Evolutionary conservation across 2,329 filamentous ascomycete genomes (phyloP).

Genomic region (Onygena corvina): DNA sequence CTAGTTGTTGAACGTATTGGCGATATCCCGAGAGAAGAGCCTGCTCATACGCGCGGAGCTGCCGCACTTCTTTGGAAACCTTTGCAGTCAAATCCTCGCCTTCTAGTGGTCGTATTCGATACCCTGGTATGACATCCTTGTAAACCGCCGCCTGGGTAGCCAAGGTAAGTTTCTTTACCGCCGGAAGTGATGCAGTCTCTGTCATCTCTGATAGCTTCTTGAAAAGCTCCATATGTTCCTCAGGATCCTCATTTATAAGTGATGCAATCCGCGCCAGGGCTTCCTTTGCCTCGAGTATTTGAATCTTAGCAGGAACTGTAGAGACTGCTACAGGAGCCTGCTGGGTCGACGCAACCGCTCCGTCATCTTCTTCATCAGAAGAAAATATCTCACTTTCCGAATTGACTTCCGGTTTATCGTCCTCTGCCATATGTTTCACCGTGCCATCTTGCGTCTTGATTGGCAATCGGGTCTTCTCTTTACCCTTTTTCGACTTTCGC

Average conservation of each 20-base stretch:
- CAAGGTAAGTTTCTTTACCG: constrained; percentile 74
- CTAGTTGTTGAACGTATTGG: constrained; percentile 64
- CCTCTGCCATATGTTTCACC: constrained; percentile 48
- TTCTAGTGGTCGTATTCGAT: constrained; percentile 71
- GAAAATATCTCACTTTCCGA: constrained; percentile 50
- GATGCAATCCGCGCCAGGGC: constrained; percentile 75
- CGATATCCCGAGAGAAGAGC: constrained; percentile 76
- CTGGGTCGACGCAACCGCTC: constrained; percentile 26
- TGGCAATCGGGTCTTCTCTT: constrained; percentile 64
- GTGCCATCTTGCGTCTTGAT: constrained; percentile 74
- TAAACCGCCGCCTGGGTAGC: constrained; percentile 81
- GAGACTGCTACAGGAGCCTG: constrained; percentile 44
- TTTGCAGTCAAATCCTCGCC: constrained; percentile 67
- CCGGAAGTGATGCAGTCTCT: constrained; percentile 49
- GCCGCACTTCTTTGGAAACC: constrained; percentile 82
- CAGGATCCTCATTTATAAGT: constrained; percentile 78
- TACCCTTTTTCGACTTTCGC: constrained; percentile 64
- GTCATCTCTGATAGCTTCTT: constrained; percentile 65
- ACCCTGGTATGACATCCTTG: constrained; percentile 92
- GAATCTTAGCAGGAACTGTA: constrained; percentile 59
- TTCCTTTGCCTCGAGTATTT: constrained; percentile 79
- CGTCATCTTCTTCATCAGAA: constrained; percentile 45
- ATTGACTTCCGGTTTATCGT: constrained; percentile 20
- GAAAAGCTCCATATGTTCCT: constrained; percentile 73
- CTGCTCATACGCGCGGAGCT: constrained; percentile 74